phyloP scores from a whole-genome alignment of 139 green algal genomes.

The Haematococcus lacustris region DNA sequence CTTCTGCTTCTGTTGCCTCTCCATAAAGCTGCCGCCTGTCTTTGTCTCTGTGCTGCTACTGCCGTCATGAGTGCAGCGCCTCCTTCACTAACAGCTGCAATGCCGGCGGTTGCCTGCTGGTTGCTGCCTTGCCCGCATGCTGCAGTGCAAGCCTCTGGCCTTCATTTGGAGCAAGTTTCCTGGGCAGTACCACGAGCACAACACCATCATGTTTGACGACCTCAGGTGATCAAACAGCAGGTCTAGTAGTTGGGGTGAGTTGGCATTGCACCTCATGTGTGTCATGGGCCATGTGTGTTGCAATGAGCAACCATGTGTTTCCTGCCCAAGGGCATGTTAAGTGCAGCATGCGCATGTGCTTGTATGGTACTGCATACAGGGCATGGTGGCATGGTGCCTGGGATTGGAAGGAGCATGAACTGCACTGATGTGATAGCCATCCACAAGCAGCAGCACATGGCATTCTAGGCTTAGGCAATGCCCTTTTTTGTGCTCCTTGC shows the following conservation, averaged over 20 bases:
- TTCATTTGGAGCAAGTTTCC: slow-evolving; percentile 76
- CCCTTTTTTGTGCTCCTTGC: slow-evolving; percentile 7
- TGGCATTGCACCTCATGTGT: background rate
- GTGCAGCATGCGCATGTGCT: background rate
- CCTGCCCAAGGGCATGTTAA: no score
- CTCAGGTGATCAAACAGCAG: slow-evolving; percentile 40
- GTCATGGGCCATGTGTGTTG: background rate
- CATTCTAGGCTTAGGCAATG: background rate
- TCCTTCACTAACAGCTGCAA: no score
- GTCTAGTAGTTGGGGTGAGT: no score
- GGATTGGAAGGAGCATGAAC: background rate
- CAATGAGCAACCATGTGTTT: background rate
- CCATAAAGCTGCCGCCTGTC: no score
- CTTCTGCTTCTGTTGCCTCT: no score
- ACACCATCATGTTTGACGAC: slow-evolving; percentile 98
- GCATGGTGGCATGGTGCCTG: background rate
- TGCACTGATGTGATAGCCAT: no score
- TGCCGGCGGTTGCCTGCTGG: no score
- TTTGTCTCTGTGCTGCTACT: no score
- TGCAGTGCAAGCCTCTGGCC: slow-evolving; percentile 90
- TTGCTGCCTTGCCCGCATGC: no score
- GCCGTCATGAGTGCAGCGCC: no score
- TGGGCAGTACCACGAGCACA: slow-evolving; percentile 47
- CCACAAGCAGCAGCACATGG: no score
- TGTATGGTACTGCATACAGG: background rate